Conservation (phyloP, 805 yeast genomes). For the Naumovozyma dairenensis region DNA sequence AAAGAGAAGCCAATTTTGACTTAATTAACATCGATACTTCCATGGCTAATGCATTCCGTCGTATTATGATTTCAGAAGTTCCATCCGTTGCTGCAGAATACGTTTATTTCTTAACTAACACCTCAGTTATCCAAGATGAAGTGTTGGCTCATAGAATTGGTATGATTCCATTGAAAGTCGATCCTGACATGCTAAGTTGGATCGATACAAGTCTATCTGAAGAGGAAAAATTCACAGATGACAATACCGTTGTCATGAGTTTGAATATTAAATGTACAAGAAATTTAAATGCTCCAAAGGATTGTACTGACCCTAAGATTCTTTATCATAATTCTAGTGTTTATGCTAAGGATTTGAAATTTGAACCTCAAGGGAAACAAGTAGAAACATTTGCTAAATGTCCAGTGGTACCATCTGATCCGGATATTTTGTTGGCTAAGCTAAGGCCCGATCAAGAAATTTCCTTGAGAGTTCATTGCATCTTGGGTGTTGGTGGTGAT, state of each 20-base stretch:
- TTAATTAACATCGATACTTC: conserved; percentile 82
- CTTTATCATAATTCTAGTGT: conserved; percentile 77
- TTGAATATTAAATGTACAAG: conserved; percentile 76
- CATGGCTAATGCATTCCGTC: conserved; percentile 89
- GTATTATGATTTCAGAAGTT: conserved; percentile 94
- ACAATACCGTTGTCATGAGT: conserved; percentile 77
- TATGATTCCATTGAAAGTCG: conserved; percentile 77
- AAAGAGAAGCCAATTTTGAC: conserved; percentile 77
- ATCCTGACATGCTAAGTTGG: conserved; percentile 86
- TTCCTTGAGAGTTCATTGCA: conserved; percentile 78
- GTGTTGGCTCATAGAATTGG: conserved; percentile 95
- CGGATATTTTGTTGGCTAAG: conserved; percentile 83
- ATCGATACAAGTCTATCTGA: conserved; percentile 56
- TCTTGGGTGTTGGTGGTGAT: conserved; percentile 85
- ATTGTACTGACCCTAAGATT: conserved; percentile 70
- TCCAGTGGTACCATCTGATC: conserved; percentile 73
- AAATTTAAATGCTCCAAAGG: conserved; percentile 74
- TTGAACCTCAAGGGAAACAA: conserved; percentile 89
- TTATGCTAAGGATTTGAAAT: conserved; percentile 81
- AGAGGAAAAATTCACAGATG: conserved; percentile 68
- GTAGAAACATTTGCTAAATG: conserved; percentile 52
- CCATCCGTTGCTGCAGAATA: conserved; percentile 94
- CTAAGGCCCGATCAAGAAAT: conserved; percentile 96
- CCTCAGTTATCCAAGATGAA: conserved; percentile 95
- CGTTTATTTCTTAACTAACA: conserved; percentile 83